Percentiles rank a stretch among this genome's conserved stretches.
These are phyloP conservation scores for Tolypocladium ovalisporum DNA, from an alignment of 2,329 filamentous ascomycete species.

Conservation along the genomic window DNA sequence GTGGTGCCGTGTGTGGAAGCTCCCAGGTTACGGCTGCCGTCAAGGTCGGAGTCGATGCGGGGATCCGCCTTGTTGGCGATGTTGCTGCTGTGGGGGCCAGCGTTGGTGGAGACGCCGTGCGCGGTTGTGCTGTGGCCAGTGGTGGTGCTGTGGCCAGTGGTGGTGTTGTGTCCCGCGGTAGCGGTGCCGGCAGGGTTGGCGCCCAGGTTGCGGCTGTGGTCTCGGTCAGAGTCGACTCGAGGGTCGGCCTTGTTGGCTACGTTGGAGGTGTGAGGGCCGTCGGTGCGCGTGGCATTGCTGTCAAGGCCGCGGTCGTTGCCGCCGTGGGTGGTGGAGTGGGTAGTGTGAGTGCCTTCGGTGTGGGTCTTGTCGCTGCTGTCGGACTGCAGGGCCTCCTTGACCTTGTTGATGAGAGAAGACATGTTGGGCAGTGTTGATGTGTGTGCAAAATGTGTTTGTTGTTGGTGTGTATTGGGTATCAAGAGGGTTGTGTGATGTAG, in stretches of 20 bases:
- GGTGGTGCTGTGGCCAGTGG: conserved; percentile 16
- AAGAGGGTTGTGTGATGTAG: neutral
- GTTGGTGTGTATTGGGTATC: neutral
- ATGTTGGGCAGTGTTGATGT: conserved; percentile 26
- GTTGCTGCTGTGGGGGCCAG: conserved; percentile 34
- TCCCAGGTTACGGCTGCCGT: conserved; percentile 20
- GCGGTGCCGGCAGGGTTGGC: conserved; percentile 19
- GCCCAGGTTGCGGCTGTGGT: conserved; percentile 21
- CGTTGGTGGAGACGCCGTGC: conserved; percentile 10
- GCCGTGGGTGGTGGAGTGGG: conserved; percentile 24
- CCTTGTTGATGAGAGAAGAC: conserved; percentile 48
- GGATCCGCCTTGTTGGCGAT: conserved; percentile 40
- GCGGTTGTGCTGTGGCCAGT: conserved; percentile 9
- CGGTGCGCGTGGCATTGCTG: conserved; percentile 14
- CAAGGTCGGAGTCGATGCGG: conserved; percentile 40
- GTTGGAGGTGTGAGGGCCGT: conserved; percentile 35
- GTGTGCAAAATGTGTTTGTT: neutral
- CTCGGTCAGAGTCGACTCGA: conserved; percentile 41
- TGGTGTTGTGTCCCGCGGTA: conserved; percentile 12
- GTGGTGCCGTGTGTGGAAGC: conserved; percentile 13
- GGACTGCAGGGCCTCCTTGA: conserved; percentile 42
- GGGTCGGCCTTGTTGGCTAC: conserved; percentile 40
- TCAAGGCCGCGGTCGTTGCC: conserved; percentile 3
- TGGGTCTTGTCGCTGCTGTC: conserved; percentile 26
- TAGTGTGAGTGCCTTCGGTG: conserved; percentile 2